Conservation (phyloP, 768 basidiomycete genomes). For the Tulasnella sp. region DNA sequence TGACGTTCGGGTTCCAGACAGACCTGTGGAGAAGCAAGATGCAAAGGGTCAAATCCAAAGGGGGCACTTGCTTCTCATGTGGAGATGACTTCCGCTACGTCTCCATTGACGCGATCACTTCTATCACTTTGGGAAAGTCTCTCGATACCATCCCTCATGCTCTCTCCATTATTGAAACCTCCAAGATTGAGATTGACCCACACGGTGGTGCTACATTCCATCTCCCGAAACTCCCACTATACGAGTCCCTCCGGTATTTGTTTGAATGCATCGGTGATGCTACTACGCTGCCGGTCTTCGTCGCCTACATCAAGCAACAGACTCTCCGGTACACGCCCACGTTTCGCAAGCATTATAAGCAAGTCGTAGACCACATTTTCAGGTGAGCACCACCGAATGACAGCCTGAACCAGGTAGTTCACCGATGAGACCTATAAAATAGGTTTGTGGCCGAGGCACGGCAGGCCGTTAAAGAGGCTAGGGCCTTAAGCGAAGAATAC, state of each 20-base stretch:
- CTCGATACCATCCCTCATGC: neutral
- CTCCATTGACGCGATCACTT: neutral
- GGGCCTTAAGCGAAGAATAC: neutral
- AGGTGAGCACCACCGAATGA: neutral
- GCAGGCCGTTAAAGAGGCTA: neutral
- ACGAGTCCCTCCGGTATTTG: slow-evolving; percentile 8
- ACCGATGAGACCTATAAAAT: neutral
- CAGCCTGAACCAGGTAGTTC: neutral
- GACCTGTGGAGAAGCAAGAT: slow-evolving; percentile 19
- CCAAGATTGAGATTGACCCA: neutral
- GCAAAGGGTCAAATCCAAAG: neutral
- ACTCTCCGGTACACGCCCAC: neutral
- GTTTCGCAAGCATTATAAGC: neutral
- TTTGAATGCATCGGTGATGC: slow-evolving; percentile 15
- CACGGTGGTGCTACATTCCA: neutral
- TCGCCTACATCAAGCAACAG: slow-evolving; percentile 10
- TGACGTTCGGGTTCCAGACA: neutral
- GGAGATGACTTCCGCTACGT: slow-evolving; percentile 12
- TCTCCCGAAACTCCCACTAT: neutral
- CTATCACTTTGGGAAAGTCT: neutral
- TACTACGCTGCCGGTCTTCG: neutral
- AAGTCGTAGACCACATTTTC: neutral
- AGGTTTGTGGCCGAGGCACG: neutral
- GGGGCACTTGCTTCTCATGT: neutral
- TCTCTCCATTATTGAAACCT: neutral